Evolutionary conservation across 805 yeast genomes (phyloP).

Genomic region (Sugiyamaella valdiviana): DNA sequence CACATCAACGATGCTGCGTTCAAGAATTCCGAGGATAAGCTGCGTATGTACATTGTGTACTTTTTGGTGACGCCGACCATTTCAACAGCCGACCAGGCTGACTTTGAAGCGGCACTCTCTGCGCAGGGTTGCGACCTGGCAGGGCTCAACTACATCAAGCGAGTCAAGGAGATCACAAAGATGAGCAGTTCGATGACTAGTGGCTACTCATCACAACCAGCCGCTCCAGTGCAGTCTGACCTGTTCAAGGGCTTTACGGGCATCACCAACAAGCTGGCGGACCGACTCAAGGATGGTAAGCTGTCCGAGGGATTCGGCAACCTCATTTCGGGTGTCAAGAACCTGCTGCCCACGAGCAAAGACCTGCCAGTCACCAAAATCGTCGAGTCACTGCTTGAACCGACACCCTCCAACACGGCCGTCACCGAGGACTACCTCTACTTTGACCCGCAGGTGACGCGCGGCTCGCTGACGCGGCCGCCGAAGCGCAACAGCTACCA

Average conservation of each 20-base stretch:
- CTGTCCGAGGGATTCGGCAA: slow-evolving; percentile 87
- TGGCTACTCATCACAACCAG: slow-evolving; percentile 14
- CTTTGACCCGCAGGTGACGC: slow-evolving; percentile 76
- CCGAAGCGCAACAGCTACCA: slow-evolving; percentile 78
- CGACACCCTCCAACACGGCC: slow-evolving; percentile 47
- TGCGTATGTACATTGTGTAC: slow-evolving; percentile 81
- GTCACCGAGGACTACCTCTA: slow-evolving; percentile 85
- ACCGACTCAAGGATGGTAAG: slow-evolving; percentile 72
- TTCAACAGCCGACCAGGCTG: slow-evolving; percentile 45
- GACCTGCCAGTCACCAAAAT: slow-evolving; percentile 84
- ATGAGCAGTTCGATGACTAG: slow-evolving; percentile 26
- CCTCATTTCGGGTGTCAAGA: slow-evolving; percentile 79
- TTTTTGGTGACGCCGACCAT: slow-evolving; percentile 41
- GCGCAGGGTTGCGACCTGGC: slow-evolving; percentile 54
- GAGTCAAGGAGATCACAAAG: slow-evolving; percentile 71
- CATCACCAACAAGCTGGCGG: slow-evolving; percentile 61
- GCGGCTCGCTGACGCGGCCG: slow-evolving; percentile 86
- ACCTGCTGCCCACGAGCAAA: slow-evolving; percentile 79
- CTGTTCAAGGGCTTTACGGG: slow-evolving; percentile 53
- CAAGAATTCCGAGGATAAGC: slow-evolving; percentile 59
- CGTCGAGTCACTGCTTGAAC: slow-evolving; percentile 89
- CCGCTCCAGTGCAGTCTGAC: slow-evolving; percentile 25
- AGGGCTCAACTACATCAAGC: slow-evolving; percentile 67
- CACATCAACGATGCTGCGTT: slow-evolving; percentile 50
- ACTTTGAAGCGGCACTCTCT: slow-evolving; percentile 58